Conservation (phyloP, 192 early-diverging fungal species). For the Obelidium mucronatum region DNA sequence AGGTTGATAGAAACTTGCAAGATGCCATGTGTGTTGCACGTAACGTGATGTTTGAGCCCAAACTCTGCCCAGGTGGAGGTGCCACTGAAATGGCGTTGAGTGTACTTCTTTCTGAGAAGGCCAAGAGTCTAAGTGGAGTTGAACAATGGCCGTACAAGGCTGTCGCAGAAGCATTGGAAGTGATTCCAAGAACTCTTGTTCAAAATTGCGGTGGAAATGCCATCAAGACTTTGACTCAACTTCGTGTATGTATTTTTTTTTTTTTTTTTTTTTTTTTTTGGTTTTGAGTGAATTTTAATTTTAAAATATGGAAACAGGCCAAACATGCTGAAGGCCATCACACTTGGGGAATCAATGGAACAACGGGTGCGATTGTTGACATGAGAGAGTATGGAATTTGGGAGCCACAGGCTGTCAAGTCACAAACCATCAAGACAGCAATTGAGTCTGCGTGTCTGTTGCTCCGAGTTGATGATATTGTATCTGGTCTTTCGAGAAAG, state of each 20-base stretch:
- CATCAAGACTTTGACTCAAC: constrained; percentile 93
- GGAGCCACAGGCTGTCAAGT: constrained; percentile 99
- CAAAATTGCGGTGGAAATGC: constrained; percentile 99
- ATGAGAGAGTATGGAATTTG: constrained; percentile 98
- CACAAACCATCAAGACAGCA: constrained; percentile 99
- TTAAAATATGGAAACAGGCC: constrained; percentile 58
- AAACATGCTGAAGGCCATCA: constrained; percentile 91
- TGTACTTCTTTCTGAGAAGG: constrained; percentile 87
- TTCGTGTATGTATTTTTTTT: constrained; percentile 58
- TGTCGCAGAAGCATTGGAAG: constrained; percentile 94
- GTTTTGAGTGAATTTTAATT: neutral
- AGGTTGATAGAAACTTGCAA: constrained; percentile 98
- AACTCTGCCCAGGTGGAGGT: constrained; percentile 94
- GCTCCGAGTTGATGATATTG: constrained; percentile 92
- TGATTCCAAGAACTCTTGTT: constrained; percentile 97
- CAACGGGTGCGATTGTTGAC: constrained; percentile 88
- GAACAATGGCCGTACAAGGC: constrained; percentile 98
- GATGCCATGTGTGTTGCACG: constrained; percentile 99
- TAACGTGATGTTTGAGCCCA: constrained; percentile 97
- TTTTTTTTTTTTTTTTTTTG: neutral
- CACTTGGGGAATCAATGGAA: constrained; percentile 96
- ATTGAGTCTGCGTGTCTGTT: constrained; percentile 79
- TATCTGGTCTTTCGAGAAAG: constrained; percentile 82
- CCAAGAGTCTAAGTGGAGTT: constrained; percentile 87
- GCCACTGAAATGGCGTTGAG: constrained; percentile 97